Conservation (phyloP, 164 flowering plant genomes). For the Magnolia changhungtana region DNA sequence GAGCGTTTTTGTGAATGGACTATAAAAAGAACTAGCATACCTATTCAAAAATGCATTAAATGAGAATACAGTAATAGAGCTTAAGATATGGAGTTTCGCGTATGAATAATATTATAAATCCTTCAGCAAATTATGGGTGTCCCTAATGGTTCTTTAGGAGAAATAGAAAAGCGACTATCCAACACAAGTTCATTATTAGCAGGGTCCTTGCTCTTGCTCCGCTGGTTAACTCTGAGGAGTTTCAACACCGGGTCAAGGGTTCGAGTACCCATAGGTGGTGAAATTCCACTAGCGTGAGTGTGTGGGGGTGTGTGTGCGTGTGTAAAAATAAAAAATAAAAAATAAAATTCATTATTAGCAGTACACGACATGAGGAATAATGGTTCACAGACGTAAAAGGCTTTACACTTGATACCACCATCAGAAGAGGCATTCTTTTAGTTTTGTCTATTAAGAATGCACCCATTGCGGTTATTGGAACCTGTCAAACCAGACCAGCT, state of each 20-base stretch:
- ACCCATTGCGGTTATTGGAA: conserved; percentile 57
- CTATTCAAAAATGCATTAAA: conserved; percentile 32
- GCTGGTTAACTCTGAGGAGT: too few species aligned
- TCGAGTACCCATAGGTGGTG: too few species aligned
- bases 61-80: neutral
- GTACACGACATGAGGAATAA: conserved; percentile 72
- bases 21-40: conserved; percentile 95
- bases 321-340: too few species aligned
- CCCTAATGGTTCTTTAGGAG: neutral
- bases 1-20: conserved; percentile 89
- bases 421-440: conserved; percentile 76
- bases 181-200: too few species aligned
- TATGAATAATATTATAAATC: neutral
- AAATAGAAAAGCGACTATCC: neutral
- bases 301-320: too few species aligned
- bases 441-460: conserved; percentile 62
- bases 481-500: conserved; percentile 28
- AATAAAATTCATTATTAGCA: too few species aligned
- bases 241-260: too few species aligned
- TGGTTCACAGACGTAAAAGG: too few species aligned
- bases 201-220: too few species aligned
- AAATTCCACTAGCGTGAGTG: too few species aligned
- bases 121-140: neutral
- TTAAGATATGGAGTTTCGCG: neutral
- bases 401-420: conserved; percentile 32